phyloP scores from a whole-genome alignment of 768 basidiomycete species.

The Sarcomyxa edulis region DNA sequence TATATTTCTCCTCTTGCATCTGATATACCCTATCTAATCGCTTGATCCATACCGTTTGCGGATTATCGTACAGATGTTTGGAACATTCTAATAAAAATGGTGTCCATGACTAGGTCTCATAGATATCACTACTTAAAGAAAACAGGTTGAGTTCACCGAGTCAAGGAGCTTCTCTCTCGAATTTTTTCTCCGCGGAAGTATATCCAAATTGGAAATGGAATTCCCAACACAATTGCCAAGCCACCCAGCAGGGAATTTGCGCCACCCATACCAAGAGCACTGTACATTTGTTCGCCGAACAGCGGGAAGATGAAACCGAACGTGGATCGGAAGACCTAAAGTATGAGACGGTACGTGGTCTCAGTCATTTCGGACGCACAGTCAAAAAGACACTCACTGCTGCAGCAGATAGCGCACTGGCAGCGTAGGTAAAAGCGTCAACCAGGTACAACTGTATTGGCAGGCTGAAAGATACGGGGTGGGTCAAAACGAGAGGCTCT shows the following conservation, averaged over 20 bases:
- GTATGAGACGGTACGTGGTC: background rate
- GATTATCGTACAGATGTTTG: too few species aligned
- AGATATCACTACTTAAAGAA: too few species aligned
- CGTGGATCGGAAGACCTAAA: constrained; percentile 58
- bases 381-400: constrained; percentile 29
- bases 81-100: too few species aligned
- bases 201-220: constrained; percentile 56
- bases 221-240: constrained; percentile 40
- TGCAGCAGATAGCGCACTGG: constrained; percentile 59
- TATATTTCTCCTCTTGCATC: too few species aligned
- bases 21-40: too few species aligned
- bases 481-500: too few species aligned
- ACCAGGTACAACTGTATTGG: constrained; percentile 66
- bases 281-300: constrained; percentile 57
- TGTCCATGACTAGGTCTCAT: too few species aligned
- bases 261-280: constrained; percentile 46
- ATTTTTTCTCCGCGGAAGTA: constrained; percentile 49
- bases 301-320: constrained; percentile 64
- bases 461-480: constrained; percentile 43
- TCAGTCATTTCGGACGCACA: background rate
- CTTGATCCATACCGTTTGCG: too few species aligned
- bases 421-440: constrained; percentile 62
- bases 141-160: too few species aligned
- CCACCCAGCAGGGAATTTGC: constrained; percentile 34
- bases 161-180: too few species aligned